Evolutionary conservation across 75 land plant genomes (phyloP).

Genomic region (Cryptomeria japonica): DNA sequence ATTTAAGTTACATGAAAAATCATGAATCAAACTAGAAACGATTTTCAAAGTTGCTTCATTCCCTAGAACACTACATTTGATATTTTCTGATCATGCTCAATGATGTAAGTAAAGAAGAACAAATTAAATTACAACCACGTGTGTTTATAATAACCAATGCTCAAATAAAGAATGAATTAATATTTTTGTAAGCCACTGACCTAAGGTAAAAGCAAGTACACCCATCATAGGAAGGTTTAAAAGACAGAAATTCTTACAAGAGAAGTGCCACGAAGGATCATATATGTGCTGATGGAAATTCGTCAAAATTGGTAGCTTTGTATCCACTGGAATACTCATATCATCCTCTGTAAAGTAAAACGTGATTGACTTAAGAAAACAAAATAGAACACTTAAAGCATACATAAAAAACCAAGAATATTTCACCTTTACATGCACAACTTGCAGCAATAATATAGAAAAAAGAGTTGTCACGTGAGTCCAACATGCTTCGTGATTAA

Average conservation of each 20-base stretch:
- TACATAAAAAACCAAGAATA: background rate
- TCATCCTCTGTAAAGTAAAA: conserved; percentile 80
- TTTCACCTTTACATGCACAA: background rate
- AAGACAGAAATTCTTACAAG: conserved; percentile 54
- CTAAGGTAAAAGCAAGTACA: background rate
- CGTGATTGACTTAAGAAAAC: background rate
- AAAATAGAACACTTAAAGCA: background rate
- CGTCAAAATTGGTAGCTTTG: conserved; percentile 80
- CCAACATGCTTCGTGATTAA: background rate
- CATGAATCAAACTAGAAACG: background rate
- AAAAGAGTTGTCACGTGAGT: background rate
- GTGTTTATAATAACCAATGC: background rate
- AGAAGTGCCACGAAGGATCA: conserved; percentile 84
- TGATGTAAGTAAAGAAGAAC: background rate
- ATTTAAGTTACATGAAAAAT: background rate
- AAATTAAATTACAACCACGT: background rate
- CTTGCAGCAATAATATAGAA: background rate
- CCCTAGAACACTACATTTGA: background rate
- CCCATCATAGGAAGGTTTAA: background rate
- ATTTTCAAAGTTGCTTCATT: background rate
- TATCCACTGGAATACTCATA: conserved; percentile 75
- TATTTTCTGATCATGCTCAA: background rate
- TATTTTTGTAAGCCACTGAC: background rate
- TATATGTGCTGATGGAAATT: conserved; percentile 71
- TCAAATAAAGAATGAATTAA: background rate